Base-by-base conservation (phyloP, 2,329 filamentous ascomycete genomes). In the Penicillium sp. region DNA sequence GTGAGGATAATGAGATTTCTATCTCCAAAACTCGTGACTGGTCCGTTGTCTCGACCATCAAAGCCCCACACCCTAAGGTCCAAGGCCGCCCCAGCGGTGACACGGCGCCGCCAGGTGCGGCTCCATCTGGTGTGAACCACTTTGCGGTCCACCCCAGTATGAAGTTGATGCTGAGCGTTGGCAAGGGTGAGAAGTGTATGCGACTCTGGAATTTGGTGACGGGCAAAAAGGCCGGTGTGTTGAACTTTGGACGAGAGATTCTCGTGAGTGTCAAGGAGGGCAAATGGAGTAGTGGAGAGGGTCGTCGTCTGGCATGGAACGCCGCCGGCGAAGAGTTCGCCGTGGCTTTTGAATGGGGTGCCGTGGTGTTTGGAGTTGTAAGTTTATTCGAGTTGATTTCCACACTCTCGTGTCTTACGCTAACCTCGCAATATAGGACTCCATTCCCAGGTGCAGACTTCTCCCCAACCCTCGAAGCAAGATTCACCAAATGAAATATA, bases 131-230 rank as follows among this genome's bases (percentile, higher is more conserved):
- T 19, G 88, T 98, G 68, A 98, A 97, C 76, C 91, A 93, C 76
- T 96, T 99, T 76, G 92, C 94, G 2, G 90, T 99, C 28, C 95
- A 99, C 76, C 94, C 95, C 0, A 96, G 91, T 76, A 92, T 96
- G 86, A 98, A 97, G 80, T 83, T 99, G 55, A 97, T 98, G 91
- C 88, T 99, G 63, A 96, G 88, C 70, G 93, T 98, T 9, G 90
- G 92, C 68, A 92, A 90, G 71, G 93, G 93, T 67, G 95, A 99
- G 81, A 89, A 88, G 67, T 92, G 89, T 73, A 96, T 99, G 91
- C 84, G 95, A 66, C 78, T 98, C 67, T 99, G 95, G 95, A 98
- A 99, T 73, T 78, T 99, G 66, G 93, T 98, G 67, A 98, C 94
- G 2, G 95, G 93, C 17, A 96, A 94, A 81, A 97, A 97, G 81